Base-by-base conservation (phyloP, 805 yeast species). In the Yamadazyma laniorum region DNA sequence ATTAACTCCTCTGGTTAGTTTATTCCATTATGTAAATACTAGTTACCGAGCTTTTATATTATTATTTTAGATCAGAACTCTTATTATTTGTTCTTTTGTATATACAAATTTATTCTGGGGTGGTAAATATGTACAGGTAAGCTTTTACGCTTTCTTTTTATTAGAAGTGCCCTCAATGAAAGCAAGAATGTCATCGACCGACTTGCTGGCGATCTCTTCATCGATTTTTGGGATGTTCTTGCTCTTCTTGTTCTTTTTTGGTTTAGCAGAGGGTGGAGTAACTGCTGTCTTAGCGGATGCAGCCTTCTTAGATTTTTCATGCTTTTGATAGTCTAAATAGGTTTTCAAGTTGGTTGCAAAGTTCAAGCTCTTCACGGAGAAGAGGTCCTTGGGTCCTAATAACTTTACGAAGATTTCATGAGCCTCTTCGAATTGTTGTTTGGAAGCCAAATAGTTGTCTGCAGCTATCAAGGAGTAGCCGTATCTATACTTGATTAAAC, bases 131-230 rank as follows among this genome's bases (percentile, higher is more conserved):
- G 19, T 32, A 32, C 35, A 32, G 12, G 35, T 12, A n/a, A n/a
- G n/a, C n/a, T n/a, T n/a, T 34, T 18, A 18, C 6, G 29, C 26
- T 26, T 34, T 21, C 29, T 32, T 32, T 15, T 25, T 15, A 18
- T 18, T 18, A 11, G 33, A 18, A 23, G 30, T 13, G 19, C 91
- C 91, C 57, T 81, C 83, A 52, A 86, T 82, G 53, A 79, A 86
- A 43, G 72, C 70, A 61, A 86, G 65, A 42, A 86, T 71, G 43
- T 84, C 95, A 37, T 83, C 91, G 37, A 85, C 74, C 14, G 87
- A 78, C 59, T 80, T 74, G 37, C 68, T 63, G 6, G 85, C 81
- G 44, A 85, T 67, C 25, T 74, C 41, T 52, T 55, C 37, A 45
- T 50, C 27, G 18, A 37, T 23, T 27, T 37, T 32, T 15, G 26